Base-by-base conservation (phyloP, 257 asterid genomes). In the Jacaranda copaia region DNA sequence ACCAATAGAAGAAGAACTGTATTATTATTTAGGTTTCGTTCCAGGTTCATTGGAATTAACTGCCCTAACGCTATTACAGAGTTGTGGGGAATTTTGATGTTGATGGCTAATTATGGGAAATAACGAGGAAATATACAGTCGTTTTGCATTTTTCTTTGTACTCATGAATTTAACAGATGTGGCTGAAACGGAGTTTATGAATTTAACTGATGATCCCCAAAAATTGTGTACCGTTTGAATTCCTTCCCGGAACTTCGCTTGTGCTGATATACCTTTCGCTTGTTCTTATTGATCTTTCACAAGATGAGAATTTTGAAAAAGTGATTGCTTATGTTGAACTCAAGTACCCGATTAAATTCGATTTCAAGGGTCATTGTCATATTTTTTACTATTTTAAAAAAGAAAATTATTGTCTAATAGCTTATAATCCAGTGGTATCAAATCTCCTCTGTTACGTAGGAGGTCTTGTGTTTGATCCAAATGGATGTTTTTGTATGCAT, bases 91-190 rank as follows among this genome's bases (percentile, higher is more conserved):
- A 68, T 62, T 68, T 53, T 56, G 53, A 52, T 59, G 74, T 20
- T 61, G 74, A 72, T 46, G 71, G 49, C 32, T 16, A 73, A 72
- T 53, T 52, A 36, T 70, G 60, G 81, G 55, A 60, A 32, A 60
- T 68, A 72, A 36, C 70, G 4, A 63, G 49, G 40, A 11, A 25
- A 51, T 14, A 59, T 60, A 62, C 51, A 18, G 51, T 6, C 57
- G 5, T 38, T 71, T 38, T 55, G 6, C 72, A 57, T 68, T 58
- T 12, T 2, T 11, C 49, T 25, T 25, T 66, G 70, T 25, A 36
- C 68, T 32, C 11, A 16, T 25, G 20, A 20, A 35, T 69, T 42
- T 57, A 51, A 62, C 46, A 3, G 46, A 42, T 25, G 32, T 25
- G 32, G 32, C 32, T 25, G 32, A 25, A 25, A 25, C 32, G 32